Evolutionary conservation across 305 asterid genomes (phyloP).

Genomic region (Fraxinus floribunda): DNA sequence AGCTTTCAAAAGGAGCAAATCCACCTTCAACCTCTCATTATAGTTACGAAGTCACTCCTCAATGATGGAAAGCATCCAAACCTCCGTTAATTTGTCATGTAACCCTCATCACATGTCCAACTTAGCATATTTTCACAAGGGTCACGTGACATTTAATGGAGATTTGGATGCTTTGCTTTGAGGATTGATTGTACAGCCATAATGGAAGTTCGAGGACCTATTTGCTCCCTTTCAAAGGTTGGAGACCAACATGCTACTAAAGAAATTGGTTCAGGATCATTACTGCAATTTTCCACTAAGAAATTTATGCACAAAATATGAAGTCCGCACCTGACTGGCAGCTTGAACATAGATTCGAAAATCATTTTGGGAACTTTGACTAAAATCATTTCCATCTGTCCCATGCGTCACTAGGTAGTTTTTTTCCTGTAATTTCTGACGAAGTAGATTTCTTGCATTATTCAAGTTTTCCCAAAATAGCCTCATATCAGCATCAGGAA

Average conservation of each 20-base stretch:
- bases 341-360: constrained; percentile 24
- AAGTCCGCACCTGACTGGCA: constrained; percentile 37
- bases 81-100: neutral
- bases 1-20: neutral
- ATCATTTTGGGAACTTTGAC: constrained; percentile 31
- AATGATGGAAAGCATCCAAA: neutral
- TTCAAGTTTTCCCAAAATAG: constrained; percentile 41
- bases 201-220: neutral
- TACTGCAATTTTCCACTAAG: neutral
- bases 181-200: neutral
- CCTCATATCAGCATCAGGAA: constrained; percentile 49
- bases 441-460: constrained; percentile 40
- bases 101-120: neutral
- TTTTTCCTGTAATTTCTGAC: constrained; percentile 27
- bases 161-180: neutral
- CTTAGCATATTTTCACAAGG: neutral
- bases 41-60: neutral
- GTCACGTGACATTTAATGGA: neutral
- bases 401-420: constrained; percentile 21
- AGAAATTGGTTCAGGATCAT: neutral
- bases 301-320: neutral
- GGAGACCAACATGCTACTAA: neutral
- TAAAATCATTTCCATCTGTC: constrained; percentile 19
- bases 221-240: neutral
- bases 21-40: neutral